Evolutionary conservation across 345 rosid species (phyloP).

Genomic region (Eucalyptus victrix): DNA sequence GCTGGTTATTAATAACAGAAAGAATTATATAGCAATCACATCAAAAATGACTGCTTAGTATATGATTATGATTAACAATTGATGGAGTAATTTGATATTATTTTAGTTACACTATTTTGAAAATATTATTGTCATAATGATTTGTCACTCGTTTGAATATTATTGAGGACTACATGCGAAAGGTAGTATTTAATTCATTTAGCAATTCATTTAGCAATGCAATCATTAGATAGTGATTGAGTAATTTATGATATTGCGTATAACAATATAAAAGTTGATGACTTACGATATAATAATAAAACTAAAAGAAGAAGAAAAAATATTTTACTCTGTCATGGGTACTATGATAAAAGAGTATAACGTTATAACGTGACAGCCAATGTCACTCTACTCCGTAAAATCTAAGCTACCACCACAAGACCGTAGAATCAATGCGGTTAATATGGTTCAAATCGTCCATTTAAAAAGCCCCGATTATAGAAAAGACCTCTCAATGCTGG

Average conservation of each 20-base stretch:
- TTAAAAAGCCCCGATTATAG: not conserved
- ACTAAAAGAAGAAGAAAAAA: no score
- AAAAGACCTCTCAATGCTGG: not conserved
- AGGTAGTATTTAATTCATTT: not conserved
- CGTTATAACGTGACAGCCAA: fast-evolving
- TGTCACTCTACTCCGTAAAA: not conserved
- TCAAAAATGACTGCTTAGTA: not conserved
- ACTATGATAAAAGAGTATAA: not conserved
- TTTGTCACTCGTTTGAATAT: not conserved
- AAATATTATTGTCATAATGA: not conserved
- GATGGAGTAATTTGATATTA: not conserved
- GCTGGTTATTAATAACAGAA: not conserved
- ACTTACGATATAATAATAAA: not conserved
- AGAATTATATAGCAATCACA: not conserved
- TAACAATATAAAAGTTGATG: not conserved
- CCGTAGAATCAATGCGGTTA: fast-evolving
- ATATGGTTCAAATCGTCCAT: fast-evolving
- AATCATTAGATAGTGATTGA: not conserved
- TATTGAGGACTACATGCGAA: not conserved
- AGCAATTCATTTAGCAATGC: not conserved
- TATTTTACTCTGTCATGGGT: not conserved
- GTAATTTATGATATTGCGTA: not conserved
- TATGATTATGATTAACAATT: not conserved
- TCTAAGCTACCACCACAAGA: no score
- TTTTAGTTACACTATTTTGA: not conserved